A percentile compares a stretch with the other conserved stretches of the same genome.
These are phyloP conservation scores for Russula vinacea DNA, from an alignment of 768 basidiomycete genomes.

Conservation along the genomic window DNA sequence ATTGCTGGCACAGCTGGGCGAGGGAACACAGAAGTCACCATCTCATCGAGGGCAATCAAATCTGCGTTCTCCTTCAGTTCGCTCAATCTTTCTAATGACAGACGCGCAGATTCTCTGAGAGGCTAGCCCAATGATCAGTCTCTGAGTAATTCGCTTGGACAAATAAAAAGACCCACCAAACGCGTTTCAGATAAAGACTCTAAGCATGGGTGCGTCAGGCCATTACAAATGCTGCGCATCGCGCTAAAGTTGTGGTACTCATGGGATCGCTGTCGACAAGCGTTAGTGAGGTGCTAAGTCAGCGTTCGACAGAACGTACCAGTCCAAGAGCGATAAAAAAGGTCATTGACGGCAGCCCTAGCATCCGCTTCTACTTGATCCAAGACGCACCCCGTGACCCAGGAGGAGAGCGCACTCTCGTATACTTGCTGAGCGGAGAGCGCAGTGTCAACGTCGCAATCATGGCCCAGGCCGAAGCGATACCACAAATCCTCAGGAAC, in stretches of 20 bases:
- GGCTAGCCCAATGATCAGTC: constrained; percentile 9
- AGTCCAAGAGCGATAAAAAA: constrained; percentile 22
- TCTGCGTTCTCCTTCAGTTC: constrained; percentile 17
- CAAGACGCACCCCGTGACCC: constrained; percentile 18
- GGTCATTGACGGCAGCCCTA: constrained; percentile 17
- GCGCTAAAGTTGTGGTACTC: constrained; percentile 32
- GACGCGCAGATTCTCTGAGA: constrained; percentile 5
- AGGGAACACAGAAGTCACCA: background rate
- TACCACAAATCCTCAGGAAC: constrained; percentile 25
- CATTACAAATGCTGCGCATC: constrained; percentile 38
- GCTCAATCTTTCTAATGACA: constrained; percentile 9
- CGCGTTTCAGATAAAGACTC: background rate
- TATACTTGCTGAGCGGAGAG: constrained; percentile 23
- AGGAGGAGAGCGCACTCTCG: constrained; percentile 17
- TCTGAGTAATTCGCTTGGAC: background rate
- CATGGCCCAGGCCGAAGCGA: constrained; percentile 6
- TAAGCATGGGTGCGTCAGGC: constrained; percentile 21
- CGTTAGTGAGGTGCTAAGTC: background rate
- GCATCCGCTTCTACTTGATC: constrained; percentile 17
- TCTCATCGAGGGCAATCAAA: background rate
- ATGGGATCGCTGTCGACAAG: constrained; percentile 17
- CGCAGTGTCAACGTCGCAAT: constrained; percentile 4
- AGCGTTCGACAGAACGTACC: constrained; percentile 4
- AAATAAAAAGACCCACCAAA: constrained; percentile 5
- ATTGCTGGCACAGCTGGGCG: constrained; percentile 19